Evolutionary conservation across 805 yeast species (phyloP).

Genomic region (Wickerhamomyces bovis): DNA sequence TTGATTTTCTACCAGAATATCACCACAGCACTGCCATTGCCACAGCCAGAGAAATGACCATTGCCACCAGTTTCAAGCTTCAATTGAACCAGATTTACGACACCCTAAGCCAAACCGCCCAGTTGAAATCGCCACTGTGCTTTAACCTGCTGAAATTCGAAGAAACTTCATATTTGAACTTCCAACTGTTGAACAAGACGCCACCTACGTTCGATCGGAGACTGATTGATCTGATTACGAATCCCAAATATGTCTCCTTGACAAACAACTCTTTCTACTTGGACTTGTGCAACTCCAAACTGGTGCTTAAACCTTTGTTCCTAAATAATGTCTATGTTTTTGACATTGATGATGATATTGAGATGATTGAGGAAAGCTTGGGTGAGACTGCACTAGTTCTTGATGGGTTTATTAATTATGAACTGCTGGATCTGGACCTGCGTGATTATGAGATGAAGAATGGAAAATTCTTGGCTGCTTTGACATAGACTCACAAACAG

Average conservation of each 20-base stretch:
- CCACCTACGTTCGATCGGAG: not conserved
- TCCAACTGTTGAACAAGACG: slow-evolving; percentile 4
- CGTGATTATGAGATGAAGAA: not conserved
- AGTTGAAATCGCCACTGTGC: not conserved
- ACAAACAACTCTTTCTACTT: slow-evolving; percentile 17
- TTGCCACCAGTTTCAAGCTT: not conserved
- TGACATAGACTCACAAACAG: not conserved
- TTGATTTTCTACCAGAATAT: too few species aligned
- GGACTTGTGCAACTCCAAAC: not conserved
- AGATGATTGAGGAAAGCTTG: not conserved
- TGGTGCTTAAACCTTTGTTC: not conserved
- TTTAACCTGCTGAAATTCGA: slow-evolving; percentile 14
- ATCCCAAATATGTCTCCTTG: slow-evolving; percentile 21
- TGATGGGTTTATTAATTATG: not conserved
- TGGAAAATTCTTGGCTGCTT: not conserved
- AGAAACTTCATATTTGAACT: slow-evolving; percentile 19
- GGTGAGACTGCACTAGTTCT: not conserved
- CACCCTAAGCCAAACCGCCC: not conserved
- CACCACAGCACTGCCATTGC: not conserved
- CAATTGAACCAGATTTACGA: not conserved
- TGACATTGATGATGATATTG: not conserved
- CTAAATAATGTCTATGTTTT: not conserved
- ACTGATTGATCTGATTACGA: slow-evolving; percentile 16
- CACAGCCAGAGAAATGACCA: not conserved
- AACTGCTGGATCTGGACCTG: not conserved